These are phyloP conservation scores for Phytophthora cajani DNA, from an alignment of 352 stramenopile genomes.

Conservation along the genomic window DNA sequence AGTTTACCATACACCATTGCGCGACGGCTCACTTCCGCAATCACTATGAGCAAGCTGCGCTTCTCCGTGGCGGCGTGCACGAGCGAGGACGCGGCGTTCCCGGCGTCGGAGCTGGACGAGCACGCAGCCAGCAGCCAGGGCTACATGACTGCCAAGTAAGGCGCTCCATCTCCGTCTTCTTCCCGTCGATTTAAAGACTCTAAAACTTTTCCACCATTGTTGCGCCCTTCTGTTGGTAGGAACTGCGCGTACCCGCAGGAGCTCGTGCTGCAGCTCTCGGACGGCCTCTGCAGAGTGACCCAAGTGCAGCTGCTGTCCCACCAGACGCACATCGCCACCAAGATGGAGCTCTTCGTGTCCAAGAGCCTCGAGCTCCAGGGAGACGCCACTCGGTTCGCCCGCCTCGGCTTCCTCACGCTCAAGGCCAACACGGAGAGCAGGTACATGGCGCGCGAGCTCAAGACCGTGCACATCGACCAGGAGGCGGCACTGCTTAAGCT, in stretches of 20 bases:
- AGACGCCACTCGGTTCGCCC: slow-evolving; percentile 65
- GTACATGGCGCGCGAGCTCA: slow-evolving; percentile 92
- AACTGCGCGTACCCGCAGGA: slow-evolving; percentile 96
- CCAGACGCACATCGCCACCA: slow-evolving; percentile 92
- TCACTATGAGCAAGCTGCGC: slow-evolving; percentile 82
- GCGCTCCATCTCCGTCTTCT: background rate
- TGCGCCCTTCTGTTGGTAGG: slow-evolving; percentile 7
- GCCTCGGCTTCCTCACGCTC: slow-evolving; percentile 87
- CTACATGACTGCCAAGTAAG: slow-evolving; percentile 83
- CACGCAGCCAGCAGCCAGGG: slow-evolving; percentile 66
- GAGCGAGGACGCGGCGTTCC: slow-evolving; percentile 88
- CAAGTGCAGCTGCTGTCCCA: slow-evolving; percentile 93
- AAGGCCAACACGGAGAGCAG: slow-evolving; percentile 86
- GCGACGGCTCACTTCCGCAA: background rate
- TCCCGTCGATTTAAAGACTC: background rate
- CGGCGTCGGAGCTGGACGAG: slow-evolving; percentile 85
- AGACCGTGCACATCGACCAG: slow-evolving; percentile 92
- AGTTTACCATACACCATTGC: too few species aligned
- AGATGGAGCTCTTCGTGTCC: slow-evolving; percentile 93
- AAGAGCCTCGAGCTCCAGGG: slow-evolving; percentile 37
- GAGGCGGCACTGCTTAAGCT: slow-evolving; percentile 88
- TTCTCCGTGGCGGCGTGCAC: slow-evolving; percentile 88
- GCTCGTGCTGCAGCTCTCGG: slow-evolving; percentile 83
- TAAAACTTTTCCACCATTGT: background rate
- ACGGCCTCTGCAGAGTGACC: slow-evolving; percentile 71